Conservation (phyloP, 2,329 filamentous ascomycete genomes). For the Aspergillus sclerotialis region DNA sequence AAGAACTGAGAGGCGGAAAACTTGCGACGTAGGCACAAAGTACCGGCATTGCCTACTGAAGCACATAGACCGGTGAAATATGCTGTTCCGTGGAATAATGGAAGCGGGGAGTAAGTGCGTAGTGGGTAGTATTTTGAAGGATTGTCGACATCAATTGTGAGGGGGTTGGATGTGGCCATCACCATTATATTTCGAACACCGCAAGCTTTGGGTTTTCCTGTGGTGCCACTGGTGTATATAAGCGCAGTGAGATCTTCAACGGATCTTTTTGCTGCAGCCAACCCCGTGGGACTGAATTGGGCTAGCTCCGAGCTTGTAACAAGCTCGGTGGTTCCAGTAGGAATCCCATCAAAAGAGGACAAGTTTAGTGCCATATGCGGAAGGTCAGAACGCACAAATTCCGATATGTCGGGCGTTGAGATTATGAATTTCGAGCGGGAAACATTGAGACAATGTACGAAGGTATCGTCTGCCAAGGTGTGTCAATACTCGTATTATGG, state of each 20-base stretch:
- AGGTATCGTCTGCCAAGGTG: conserved; percentile 31
- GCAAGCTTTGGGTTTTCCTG: conserved; percentile 42
- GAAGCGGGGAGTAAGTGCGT: conserved; percentile 42
- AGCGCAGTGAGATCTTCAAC: conserved; percentile 30
- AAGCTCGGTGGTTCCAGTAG: conserved; percentile 15
- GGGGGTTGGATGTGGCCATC: conserved; percentile 30
- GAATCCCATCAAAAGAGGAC: conserved; percentile 27
- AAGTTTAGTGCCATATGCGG: conserved; percentile 33
- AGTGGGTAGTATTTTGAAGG: conserved; percentile 38
- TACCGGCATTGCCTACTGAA: conserved; percentile 33
- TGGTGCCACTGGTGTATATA: conserved; percentile 46
- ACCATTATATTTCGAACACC: conserved; percentile 34
- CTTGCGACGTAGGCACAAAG: conserved; percentile 39
- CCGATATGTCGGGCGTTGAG: conserved; percentile 38
- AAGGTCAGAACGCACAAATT: conserved; percentile 25
- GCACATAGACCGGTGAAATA: conserved; percentile 40
- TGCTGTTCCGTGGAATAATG: conserved; percentile 44
- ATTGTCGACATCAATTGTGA: conserved; percentile 28
- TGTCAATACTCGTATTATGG: background rate
- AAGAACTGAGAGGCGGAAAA: conserved; percentile 42
- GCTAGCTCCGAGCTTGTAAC: conserved; percentile 20
- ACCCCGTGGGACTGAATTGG: conserved; percentile 15
- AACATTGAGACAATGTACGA: conserved; percentile 39
- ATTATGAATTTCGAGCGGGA: conserved; percentile 36
- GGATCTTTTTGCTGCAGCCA: conserved; percentile 25